Evolutionary conservation across 352 stramenopile genomes (phyloP), one percentile per base, ranked within the genome.

Genomic region (Globisporangium acanthophoron): DNA sequence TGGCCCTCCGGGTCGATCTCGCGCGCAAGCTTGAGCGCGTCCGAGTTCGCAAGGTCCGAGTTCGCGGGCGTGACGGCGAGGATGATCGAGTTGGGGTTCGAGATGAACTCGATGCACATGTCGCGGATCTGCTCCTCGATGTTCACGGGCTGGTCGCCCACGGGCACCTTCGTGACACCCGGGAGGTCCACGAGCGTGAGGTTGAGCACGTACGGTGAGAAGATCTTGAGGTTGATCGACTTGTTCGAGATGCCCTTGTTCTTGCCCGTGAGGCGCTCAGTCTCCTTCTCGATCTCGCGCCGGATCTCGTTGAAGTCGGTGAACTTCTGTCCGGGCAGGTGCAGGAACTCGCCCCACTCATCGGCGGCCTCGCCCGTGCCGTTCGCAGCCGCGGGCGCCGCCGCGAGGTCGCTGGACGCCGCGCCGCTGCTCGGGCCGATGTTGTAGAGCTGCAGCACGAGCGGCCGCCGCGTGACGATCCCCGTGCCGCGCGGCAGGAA

Each of bases 51-150:
- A 53, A 99, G 71, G 76, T 99, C 98, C 15, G 94, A 98, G 72
- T 99, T 99, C 45, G 97, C 97, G 15, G 94, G 88, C 13, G 97
- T 99, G 7, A 99, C 97, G 7, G 97, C 97, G 15, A 99, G 70
- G 52, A 99, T 98, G 69, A 99, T 99, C 31, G 96, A 97, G 73
- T 99, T 99, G 3, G 97, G 97, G 82, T 99, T 99, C 41, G 71
- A 73, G 56, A 99, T 99, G 84, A 99, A 99, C 63, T 98, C 82
- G 12, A 98, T 69, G 73, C 96, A 99, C 93, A 99, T 99, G 47
- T 96, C 84, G n/a, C 96, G 90, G 74, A 99, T 99, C 73, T 99
- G 97, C 53, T 99, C 92, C 75, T 99, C 97, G 74, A 99, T 99
- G 74, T 99, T 97, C 41, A 96, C 83, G 15, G 98, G 98, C 71